These are phyloP conservation scores for Cryoendolithus antarcticus DNA, from an alignment of 2,329 filamentous ascomycete genomes.

Conservation along the genomic window DNA sequence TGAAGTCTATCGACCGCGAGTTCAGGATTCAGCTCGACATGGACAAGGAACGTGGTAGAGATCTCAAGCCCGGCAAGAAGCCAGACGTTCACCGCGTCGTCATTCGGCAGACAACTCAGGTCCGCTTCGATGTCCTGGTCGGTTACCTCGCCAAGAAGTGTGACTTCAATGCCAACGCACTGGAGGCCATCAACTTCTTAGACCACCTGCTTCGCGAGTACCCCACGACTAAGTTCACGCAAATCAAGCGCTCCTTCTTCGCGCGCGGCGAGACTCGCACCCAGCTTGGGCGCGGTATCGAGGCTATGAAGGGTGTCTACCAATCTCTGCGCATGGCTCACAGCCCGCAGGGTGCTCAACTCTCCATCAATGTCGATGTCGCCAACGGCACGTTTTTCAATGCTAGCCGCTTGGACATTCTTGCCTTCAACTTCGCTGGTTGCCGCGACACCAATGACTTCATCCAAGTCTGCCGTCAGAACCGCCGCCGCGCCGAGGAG, in stretches of 20 bases:
- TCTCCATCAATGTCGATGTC: conserved; percentile 81
- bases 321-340: conserved; percentile 69
- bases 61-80: conserved; percentile 17
- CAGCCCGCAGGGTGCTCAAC: conserved; percentile 40
- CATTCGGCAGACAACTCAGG: conserved; percentile 51
- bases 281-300: conserved; percentile 52
- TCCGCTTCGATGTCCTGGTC: conserved; percentile 55
- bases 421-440: conserved; percentile 22
- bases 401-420: conserved; percentile 24
- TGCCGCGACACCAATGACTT: conserved; percentile 18
- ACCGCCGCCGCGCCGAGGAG: conserved; percentile 15
- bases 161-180: conserved; percentile 52
- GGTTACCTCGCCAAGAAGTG: conserved; percentile 52
- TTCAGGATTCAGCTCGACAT: conserved; percentile 52
- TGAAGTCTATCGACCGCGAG: conserved; percentile 20
- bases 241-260: conserved; percentile 79
- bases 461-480: conserved; percentile 7
- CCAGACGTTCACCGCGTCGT: conserved; percentile 47
- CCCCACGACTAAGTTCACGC: conserved; percentile 54
- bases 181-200: conserved; percentile 78
- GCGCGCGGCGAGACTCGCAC: conserved; percentile 36
- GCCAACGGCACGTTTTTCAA: conserved; percentile 86
- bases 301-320: conserved; percentile 82
- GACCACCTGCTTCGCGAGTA: conserved; percentile 77
- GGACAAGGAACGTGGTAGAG: conserved; percentile 49